Percentiles rank a stretch among this genome's conserved stretches.
These are phyloP conservation scores for Blastocystis sp. DNA, from an alignment of 352 stramenopile species.

Conservation along the genomic window DNA sequence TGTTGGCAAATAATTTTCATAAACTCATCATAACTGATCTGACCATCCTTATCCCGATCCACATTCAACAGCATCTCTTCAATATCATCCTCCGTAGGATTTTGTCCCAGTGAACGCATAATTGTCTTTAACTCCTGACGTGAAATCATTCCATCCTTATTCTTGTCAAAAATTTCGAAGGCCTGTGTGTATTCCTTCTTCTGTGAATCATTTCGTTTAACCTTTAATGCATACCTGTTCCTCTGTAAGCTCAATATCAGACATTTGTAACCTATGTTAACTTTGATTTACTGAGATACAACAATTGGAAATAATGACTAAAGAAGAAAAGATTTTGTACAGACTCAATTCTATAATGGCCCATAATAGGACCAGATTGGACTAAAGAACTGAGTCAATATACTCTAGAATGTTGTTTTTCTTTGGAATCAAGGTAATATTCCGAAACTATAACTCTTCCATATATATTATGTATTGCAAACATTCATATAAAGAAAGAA, in stretches of 20 bases:
- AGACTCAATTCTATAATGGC: no score
- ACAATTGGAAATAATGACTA: background rate
- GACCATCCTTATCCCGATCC: slow-evolving; percentile 70
- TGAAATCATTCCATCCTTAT: slow-evolving; percentile 70
- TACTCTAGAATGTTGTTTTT: no score
- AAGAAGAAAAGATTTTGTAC: no score
- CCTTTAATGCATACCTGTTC: slow-evolving; percentile 12
- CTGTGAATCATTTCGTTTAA: slow-evolving; percentile 45
- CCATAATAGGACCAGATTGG: no score
- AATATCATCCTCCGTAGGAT: slow-evolving; percentile 71
- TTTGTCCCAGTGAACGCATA: slow-evolving; percentile 70
- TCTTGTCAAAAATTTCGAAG: slow-evolving; percentile 72
- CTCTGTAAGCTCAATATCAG: slow-evolving; percentile 53
- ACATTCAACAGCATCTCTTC: slow-evolving; percentile 71
- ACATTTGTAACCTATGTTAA: background rate
- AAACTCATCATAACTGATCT: slow-evolving; percentile 72
- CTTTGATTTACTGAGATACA: background rate
- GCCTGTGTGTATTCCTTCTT: slow-evolving; percentile 71
- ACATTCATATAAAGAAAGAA: no score
- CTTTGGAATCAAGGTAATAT: no score
- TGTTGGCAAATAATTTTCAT: slow-evolving; percentile 71
- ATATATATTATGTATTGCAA: no score
- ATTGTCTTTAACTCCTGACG: slow-evolving; percentile 70
- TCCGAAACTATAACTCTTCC: no score
- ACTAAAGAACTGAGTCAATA: no score